Evolutionary conservation across 352 stramenopile species (phyloP).

Genomic region (Peronospora tabacina): DNA sequence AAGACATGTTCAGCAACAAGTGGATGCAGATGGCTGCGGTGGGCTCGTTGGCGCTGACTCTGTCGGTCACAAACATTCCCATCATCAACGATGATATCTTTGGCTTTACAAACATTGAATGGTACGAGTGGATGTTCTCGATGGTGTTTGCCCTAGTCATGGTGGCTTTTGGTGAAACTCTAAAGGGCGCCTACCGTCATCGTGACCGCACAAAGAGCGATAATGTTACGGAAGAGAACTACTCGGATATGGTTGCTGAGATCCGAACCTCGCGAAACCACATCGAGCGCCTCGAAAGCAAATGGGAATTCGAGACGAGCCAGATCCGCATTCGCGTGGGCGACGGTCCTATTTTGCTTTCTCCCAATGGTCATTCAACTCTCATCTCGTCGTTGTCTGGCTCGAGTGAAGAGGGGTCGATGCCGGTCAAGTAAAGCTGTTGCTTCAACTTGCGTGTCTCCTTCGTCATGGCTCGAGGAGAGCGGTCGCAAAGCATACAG

Average conservation of each 20-base stretch:
- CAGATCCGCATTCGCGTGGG: slow-evolving; percentile 28
- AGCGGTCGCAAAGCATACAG: neutral
- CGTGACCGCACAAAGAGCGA: slow-evolving; percentile 41
- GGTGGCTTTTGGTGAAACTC: slow-evolving; percentile 56
- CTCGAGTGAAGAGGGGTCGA: slow-evolving; percentile 28
- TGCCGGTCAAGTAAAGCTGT: slow-evolving; percentile 12
- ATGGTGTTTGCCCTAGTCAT: slow-evolving; percentile 62
- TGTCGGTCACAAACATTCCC: slow-evolving; percentile 63
- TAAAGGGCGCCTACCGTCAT: slow-evolving; percentile 57
- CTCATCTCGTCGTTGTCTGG: slow-evolving; percentile 48
- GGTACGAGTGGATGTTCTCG: slow-evolving; percentile 68
- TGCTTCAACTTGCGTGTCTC: neutral
- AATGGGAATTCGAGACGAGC: slow-evolving; percentile 44
- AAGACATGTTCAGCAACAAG: slow-evolving; percentile 69
- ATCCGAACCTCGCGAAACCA: slow-evolving; percentile 52
- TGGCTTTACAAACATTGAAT: slow-evolving; percentile 59
- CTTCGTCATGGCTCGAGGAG: neutral
- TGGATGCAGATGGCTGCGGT: slow-evolving; percentile 69
- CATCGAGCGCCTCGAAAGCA: slow-evolving; percentile 52
- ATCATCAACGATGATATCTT: slow-evolving; percentile 61
- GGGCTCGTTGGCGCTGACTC: slow-evolving; percentile 47
- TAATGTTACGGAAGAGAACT: slow-evolving; percentile 35
- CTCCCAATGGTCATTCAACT: slow-evolving; percentile 36
- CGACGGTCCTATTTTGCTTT: slow-evolving; percentile 10
- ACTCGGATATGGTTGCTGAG: slow-evolving; percentile 43